Conservation (phyloP, 495 filamentous ascomycete species). For the Staphylotrichum longicolle region DNA sequence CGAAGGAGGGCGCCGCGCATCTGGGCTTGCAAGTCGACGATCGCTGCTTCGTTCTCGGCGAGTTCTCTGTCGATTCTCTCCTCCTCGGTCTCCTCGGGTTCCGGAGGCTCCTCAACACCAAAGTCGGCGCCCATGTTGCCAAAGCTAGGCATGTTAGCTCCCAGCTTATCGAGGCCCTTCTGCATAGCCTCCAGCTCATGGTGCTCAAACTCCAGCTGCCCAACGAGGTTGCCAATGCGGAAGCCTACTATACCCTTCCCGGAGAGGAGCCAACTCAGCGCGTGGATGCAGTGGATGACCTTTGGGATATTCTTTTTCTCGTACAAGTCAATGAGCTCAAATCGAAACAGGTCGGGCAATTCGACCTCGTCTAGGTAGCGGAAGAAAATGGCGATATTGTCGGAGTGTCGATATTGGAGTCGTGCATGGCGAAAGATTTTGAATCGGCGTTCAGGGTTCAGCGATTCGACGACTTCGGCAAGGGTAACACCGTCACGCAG, state of each 20-base stretch:
- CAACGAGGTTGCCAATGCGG: conserved; percentile 96
- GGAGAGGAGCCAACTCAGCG: conserved; percentile 91
- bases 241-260: conserved; percentile 93
- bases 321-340: conserved; percentile 96
- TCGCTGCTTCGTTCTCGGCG: conserved; percentile 64
- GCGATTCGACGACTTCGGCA: conserved; percentile 90
- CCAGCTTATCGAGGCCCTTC: conserved; percentile 92
- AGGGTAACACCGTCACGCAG: conserved; percentile 91
- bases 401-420: conserved; percentile 92
- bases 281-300: conserved; percentile 98
- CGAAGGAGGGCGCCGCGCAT: conserved; percentile 78
- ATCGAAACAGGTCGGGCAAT: conserved; percentile 94
- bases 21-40: conserved; percentile 82
- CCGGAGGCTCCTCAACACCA: conserved; percentile 63
- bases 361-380: conserved; percentile 89
- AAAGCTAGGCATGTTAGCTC: conserved; percentile 95
- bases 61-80: conserved; percentile 85
- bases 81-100: conserved; percentile 83
- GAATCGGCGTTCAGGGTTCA: conserved; percentile 69
- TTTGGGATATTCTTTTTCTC: conserved; percentile 99
- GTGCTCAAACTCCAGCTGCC: conserved; percentile 95
- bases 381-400: conserved; percentile 96
- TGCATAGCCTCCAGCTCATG: conserved; percentile 96
- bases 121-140: conserved; percentile 95
- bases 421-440: conserved; percentile 82